Conservation (phyloP, 75 land plant species). For the Ceratopteris richardii region DNA sequence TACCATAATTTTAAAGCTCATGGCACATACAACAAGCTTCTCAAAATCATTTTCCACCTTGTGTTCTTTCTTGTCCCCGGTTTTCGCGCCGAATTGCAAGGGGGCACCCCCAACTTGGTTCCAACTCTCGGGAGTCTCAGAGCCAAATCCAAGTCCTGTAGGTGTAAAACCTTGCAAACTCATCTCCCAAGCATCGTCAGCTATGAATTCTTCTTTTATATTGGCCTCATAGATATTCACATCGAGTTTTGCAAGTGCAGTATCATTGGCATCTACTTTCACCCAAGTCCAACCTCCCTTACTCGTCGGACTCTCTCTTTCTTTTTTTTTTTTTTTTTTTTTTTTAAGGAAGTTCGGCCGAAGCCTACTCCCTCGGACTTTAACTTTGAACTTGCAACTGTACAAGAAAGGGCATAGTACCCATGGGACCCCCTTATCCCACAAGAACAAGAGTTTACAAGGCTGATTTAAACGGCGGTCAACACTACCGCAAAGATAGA, state of each 20-base stretch:
- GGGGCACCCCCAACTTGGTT: neutral
- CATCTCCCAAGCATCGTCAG: constrained; percentile 24
- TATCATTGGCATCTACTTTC: constrained; percentile 6
- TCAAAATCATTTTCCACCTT: constrained; percentile 22
- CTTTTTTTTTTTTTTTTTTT: too few species aligned
- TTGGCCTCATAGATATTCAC: neutral
- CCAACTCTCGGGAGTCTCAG: neutral
- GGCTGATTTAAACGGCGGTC: too few species aligned
- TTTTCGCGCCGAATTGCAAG: constrained; percentile 33
- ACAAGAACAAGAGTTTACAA: too few species aligned
- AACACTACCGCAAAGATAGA: too few species aligned
- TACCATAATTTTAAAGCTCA: constrained; percentile 57
- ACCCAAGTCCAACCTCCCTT: constrained; percentile 8
- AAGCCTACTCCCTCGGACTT: too few species aligned
- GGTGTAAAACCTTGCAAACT: constrained; percentile 49
- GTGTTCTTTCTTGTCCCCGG: constrained; percentile 36
- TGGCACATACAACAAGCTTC: constrained; percentile 71
- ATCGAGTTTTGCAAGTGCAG: neutral
- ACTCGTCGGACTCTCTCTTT: constrained; percentile 14
- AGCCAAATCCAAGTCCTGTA: constrained; percentile 51
- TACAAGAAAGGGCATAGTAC: too few species aligned
- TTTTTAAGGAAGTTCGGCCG: too few species aligned
- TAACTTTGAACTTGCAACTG: too few species aligned
- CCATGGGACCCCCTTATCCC: too few species aligned
- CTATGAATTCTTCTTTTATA: constrained; percentile 18